These are phyloP conservation scores for Laetiporus sulphureus DNA, from an alignment of 1,284 basidiomycete species.

Conservation along the genomic window DNA sequence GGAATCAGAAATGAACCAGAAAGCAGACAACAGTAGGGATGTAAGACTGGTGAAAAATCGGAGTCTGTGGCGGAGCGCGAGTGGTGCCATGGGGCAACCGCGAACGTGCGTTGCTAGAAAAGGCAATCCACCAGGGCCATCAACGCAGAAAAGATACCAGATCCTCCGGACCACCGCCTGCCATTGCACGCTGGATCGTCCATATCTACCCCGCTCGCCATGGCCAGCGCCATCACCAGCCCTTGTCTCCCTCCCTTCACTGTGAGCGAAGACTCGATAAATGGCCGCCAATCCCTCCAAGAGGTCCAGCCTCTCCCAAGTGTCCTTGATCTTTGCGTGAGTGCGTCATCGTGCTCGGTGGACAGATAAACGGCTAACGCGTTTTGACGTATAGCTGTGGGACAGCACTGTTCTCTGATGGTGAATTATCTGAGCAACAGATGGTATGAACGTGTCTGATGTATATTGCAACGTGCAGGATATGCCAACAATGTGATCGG, in stretches of 20 bases:
- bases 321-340: conserved; percentile 77
- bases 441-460: conserved; percentile 1
- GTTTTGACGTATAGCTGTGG: conserved; percentile 48
- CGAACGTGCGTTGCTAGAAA: conserved; percentile 7
- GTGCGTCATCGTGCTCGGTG: conserved; percentile 25
- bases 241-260: conserved; percentile 12
- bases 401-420: conserved; percentile 84
- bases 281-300: conserved; percentile 13
- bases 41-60: too few relatives aligned
- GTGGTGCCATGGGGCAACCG: too few relatives aligned
- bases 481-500: conserved; percentile 81
- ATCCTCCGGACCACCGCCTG: conserved; percentile 2
- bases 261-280: conserved; percentile 13
- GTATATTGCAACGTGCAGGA: conserved; percentile 33
- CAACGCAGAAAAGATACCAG: conserved; percentile 6
- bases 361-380: background rate
- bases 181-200: background rate
- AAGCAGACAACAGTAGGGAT: too few relatives aligned
- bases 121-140: conserved; percentile 5
- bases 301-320: conserved; percentile 33
- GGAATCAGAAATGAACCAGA: too few relatives aligned
- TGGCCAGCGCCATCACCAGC: background rate
- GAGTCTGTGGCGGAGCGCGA: too few relatives aligned
- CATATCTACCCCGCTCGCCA: background rate
- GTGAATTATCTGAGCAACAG: conserved; percentile 29